These are phyloP conservation scores for Trichosporon ovoides DNA, from an alignment of 1,284 basidiomycete species.

Conservation along the genomic window DNA sequence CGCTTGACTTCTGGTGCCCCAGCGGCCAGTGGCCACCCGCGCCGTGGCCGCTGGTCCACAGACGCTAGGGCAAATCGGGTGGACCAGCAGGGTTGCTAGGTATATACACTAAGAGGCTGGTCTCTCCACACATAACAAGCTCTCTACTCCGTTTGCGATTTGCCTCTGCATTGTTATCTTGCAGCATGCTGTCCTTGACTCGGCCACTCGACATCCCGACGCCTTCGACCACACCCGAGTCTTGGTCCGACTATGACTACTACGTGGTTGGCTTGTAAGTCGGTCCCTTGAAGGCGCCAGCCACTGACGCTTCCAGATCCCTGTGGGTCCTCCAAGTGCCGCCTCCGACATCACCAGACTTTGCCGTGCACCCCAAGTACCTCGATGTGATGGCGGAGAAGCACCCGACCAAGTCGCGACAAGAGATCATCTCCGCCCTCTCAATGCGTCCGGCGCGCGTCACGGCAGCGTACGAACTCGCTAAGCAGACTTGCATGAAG, in stretches of 20 bases:
- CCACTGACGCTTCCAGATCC: not conserved
- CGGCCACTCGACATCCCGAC: not conserved
- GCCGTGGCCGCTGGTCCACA: not conserved
- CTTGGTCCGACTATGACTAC: slow-evolving; percentile 3
- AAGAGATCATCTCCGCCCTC: not conserved
- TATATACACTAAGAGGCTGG: not conserved
- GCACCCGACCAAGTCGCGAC: not conserved
- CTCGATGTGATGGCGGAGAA: slow-evolving; percentile 4
- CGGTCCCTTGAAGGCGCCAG: not conserved
- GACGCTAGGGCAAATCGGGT: not conserved
- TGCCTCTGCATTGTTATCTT: not conserved
- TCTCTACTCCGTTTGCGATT: not conserved
- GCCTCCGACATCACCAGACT: not conserved
- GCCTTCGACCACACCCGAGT: not conserved
- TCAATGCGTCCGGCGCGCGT: not conserved
- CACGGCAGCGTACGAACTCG: not conserved
- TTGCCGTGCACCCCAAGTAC: not conserved
- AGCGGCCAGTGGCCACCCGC: not conserved
- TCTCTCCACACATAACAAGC: no score
- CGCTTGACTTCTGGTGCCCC: slow-evolving; percentile 3
- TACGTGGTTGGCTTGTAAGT: slow-evolving; percentile 1
- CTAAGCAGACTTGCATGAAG: not conserved
- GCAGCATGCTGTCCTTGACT: not conserved
- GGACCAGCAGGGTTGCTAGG: not conserved
- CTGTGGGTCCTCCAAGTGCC: not conserved